Conservation (phyloP, 345 rosid genomes). For the Lepidium sativum region DNA sequence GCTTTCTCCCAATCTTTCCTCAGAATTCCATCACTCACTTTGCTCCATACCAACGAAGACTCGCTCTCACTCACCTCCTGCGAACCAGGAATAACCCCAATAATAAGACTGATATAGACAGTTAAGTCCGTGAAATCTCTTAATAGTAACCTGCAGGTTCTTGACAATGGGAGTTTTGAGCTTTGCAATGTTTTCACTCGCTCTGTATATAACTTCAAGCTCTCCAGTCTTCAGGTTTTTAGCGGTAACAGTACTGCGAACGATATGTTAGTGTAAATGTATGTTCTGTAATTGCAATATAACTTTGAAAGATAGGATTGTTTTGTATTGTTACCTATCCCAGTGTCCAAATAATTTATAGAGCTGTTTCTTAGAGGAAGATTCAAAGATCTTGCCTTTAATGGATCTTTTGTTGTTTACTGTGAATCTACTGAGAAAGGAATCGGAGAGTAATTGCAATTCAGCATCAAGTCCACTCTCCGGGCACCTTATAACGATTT, state of each 20-base stretch:
- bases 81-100: too few species aligned
- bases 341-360: slow-evolving; percentile 61
- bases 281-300: background rate
- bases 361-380: slow-evolving; percentile 35
- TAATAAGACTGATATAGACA: too few species aligned
- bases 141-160: slow-evolving; percentile 43
- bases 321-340: slow-evolving; percentile 46
- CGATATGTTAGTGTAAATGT: background rate
- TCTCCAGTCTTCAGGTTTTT: slow-evolving; percentile 48
- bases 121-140: background rate
- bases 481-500: slow-evolving; percentile 47
- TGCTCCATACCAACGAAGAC: slow-evolving; percentile 70
- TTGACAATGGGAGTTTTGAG: slow-evolving; percentile 52
- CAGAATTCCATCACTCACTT: slow-evolving; percentile 49
- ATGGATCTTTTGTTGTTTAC: slow-evolving; percentile 38
- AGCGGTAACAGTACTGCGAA: slow-evolving; percentile 44
- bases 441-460: too few species aligned
- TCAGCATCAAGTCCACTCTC: slow-evolving; percentile 52
- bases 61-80: slow-evolving; percentile 48
- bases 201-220: slow-evolving; percentile 48
- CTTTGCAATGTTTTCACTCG: slow-evolving; percentile 40
- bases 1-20: slow-evolving; percentile 68
- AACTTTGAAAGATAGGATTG: background rate
- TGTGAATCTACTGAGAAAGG: slow-evolving; percentile 32
- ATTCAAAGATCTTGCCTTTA: slow-evolving; percentile 54